Evolutionary conservation across 148 eudicot species (phyloP).

Genomic region (Diospyros lotus): DNA sequence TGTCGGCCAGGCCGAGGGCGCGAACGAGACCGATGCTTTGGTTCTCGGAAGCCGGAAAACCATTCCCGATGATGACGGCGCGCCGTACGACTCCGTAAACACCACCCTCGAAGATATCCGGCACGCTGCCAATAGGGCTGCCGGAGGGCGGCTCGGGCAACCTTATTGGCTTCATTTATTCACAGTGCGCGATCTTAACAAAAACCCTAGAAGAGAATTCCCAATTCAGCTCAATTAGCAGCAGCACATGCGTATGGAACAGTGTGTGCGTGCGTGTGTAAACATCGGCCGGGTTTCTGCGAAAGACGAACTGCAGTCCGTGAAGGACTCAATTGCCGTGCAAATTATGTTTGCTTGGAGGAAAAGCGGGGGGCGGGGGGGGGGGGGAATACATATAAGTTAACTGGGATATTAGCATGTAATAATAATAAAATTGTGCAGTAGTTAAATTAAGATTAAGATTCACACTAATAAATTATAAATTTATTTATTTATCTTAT

Average conservation of each 20-base stretch:
- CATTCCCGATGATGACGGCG: slow-evolving; percentile 83
- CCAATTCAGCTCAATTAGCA: slow-evolving; percentile 1
- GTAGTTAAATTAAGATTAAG: too few relatives aligned
- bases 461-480: too few relatives aligned
- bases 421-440: too few relatives aligned
- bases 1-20: slow-evolving; percentile 81
- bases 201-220: neutral
- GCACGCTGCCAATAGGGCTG: slow-evolving; percentile 58
- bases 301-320: too few relatives aligned
- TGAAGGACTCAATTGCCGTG: too few relatives aligned
- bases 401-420: too few relatives aligned
- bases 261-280: neutral
- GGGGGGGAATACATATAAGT: too few relatives aligned
- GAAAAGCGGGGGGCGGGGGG: too few relatives aligned
- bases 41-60: slow-evolving; percentile 80
- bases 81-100: slow-evolving; percentile 77
- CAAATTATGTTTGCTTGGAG: too few relatives aligned
- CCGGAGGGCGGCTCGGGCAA: slow-evolving; percentile 81
- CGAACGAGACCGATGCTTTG: slow-evolving; percentile 88
- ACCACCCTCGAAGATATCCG: slow-evolving; percentile 86
- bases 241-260: neutral
- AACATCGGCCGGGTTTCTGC: too few relatives aligned
- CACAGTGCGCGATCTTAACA: neutral
- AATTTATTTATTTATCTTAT: too few relatives aligned
- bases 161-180: slow-evolving; percentile 74